Percentiles rank a stretch among this genome's conserved stretches.
Evolutionary conservation across 805 yeast genomes (phyloP).

Genomic region (Pichia thaimueangensis): DNA sequence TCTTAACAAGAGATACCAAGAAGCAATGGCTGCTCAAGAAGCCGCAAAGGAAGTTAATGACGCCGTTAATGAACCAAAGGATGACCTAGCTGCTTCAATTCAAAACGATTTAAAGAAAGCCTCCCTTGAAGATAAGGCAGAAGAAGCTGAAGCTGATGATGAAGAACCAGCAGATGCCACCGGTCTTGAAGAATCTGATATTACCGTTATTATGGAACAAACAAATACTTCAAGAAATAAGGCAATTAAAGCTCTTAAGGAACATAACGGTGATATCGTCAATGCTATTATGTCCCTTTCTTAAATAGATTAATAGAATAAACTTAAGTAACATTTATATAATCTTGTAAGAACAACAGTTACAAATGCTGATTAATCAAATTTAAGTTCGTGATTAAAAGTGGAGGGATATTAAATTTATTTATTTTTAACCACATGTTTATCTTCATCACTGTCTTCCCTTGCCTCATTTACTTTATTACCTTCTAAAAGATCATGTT

Average conservation of each 20-base stretch:
- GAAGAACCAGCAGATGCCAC: constrained; percentile 77
- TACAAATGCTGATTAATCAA: too few relatives aligned
- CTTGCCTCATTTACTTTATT: too few relatives aligned
- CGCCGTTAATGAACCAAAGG: constrained; percentile 41
- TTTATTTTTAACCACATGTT: too few relatives aligned
- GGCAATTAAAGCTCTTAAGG: constrained; percentile 86
- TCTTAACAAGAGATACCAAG: constrained; percentile 79
- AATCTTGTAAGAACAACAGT: not conserved
- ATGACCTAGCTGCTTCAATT: constrained; percentile 49
- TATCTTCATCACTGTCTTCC: too few relatives aligned
- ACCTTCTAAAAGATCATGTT: too few relatives aligned
- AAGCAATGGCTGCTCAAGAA: constrained; percentile 74
- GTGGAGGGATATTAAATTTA: too few relatives aligned
- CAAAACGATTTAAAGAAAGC: constrained; percentile 76
- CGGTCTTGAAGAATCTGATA: constrained; percentile 76
- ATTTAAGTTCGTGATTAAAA: too few relatives aligned
- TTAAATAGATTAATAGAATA: too few relatives aligned
- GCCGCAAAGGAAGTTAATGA: constrained; percentile 46
- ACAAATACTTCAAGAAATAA: constrained; percentile 82
- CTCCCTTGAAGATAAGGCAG: constrained; percentile 37
- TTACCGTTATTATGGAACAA: constrained; percentile 84
- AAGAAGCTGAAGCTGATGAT: constrained; percentile 32
- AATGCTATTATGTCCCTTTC: constrained; percentile 85
- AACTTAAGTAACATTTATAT: too few relatives aligned
- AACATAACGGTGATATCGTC: constrained; percentile 89